Evolutionary conservation across 2,329 filamentous ascomycete species (phyloP).

Genomic region (Fusarium keratoplasticum): DNA sequence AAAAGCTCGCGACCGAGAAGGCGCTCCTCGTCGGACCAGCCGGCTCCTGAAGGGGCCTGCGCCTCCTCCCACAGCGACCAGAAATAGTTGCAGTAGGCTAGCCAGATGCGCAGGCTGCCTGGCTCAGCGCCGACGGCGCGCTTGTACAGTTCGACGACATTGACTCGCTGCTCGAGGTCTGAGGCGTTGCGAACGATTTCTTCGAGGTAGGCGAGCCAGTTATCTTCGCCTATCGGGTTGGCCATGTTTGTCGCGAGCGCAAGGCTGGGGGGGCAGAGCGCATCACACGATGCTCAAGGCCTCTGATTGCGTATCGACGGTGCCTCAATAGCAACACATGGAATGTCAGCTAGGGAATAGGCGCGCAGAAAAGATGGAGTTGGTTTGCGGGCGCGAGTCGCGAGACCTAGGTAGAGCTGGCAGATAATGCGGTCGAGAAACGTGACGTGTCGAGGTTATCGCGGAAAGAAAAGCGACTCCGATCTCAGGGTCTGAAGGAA

Average conservation of each 20-base stretch:
- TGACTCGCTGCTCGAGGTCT: conserved; percentile 74
- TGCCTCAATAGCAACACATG: conserved; percentile 29
- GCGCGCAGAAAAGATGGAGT: background rate
- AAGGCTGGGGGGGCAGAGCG: conserved; percentile 27
- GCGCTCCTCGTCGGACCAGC: conserved; percentile 76
- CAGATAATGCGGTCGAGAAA: conserved; percentile 9
- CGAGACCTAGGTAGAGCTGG: background rate
- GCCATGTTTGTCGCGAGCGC: conserved; percentile 54
- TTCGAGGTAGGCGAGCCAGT: conserved; percentile 81
- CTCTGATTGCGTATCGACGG: background rate
- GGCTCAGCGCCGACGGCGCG: conserved; percentile 78
- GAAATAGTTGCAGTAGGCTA: conserved; percentile 82
- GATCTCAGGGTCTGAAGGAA: conserved; percentile 7
- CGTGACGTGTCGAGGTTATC: conserved; percentile 35
- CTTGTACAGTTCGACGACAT: conserved; percentile 78
- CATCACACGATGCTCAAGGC: conserved; percentile 39
- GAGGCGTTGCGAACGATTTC: conserved; percentile 73
- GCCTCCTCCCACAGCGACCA: conserved; percentile 76
- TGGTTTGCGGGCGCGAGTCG: background rate
- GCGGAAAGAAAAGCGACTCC: conserved; percentile 18
- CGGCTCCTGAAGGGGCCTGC: conserved; percentile 62
- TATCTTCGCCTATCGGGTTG: conserved; percentile 77
- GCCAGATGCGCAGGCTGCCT: conserved; percentile 79
- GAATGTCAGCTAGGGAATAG: background rate
- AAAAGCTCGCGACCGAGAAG: conserved; percentile 78